Base-by-base conservation (phyloP, 2,329 filamentous ascomycete genomes). In the Colletotrichum endophyticum region DNA sequence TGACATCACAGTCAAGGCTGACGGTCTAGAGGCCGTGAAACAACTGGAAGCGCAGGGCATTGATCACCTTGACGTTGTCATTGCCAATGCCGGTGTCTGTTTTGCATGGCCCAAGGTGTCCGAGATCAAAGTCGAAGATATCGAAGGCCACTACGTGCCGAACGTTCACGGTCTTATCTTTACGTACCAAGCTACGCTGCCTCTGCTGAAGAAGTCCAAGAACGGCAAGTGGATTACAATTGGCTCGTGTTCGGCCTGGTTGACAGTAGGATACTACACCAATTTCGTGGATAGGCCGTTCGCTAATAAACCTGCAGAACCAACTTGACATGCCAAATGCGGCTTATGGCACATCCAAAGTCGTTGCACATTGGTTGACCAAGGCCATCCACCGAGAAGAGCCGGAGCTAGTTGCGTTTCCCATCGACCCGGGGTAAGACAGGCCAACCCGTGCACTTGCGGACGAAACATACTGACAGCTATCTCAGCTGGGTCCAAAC, bases 51-150 rank as follows among this genome's bases (percentile, higher is more conserved):
- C 74, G 5, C 74, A 83, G 13, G 82, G 82, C 7, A 86, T 91
- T 76, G 78, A 81, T 8, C 80, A 84, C 27, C 79, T 91, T 2
- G 89, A 91, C 75, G 79, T 89, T 8, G 84, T 91, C 3, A 87
- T 92, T 68, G 87, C 89, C 62, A 91, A 91, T 78, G 89, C 89
- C 0, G 89, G 85, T 16, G 85, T 88, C 13, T 79, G 78, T 12
- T 79, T 79, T 6, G 69, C 78, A 16, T 86, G 79, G 53, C 84
- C 83, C 0, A 79, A 79, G 0, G 83, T 86, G 0, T 68, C 78
- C 4, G 82, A 83, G 13, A 82, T 82, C 30, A 81, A 85, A 13
- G 79, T 84, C 8, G 81, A 82, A 8, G 84, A 87, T 19, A 73
- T 89, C 61, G 53, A 79, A 5, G 79, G 81, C 2, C 84, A 88